These are phyloP conservation scores for Penicillium crystallinum DNA, from an alignment of 495 filamentous ascomycete species.

Conservation along the genomic window DNA sequence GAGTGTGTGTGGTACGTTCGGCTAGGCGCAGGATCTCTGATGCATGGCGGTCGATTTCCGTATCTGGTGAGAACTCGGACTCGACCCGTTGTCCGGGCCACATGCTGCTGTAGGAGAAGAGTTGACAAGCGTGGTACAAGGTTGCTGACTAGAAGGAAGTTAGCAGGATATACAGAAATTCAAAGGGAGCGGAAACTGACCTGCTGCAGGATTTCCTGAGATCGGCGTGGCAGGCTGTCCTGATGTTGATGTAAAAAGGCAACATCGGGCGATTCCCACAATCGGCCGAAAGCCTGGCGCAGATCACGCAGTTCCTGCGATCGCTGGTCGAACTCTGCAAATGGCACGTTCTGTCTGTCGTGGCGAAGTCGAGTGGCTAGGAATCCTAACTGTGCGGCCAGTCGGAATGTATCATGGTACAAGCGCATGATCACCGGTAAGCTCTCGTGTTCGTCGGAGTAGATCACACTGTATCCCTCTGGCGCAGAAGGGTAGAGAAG, in stretches of 20 bases:
- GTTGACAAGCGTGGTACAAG: slow-evolving; percentile 45
- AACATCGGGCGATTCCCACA: slow-evolving; percentile 40
- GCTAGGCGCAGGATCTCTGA: slow-evolving; percentile 43
- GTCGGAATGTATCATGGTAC: slow-evolving; percentile 38
- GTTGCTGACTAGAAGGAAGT: slow-evolving; percentile 32
- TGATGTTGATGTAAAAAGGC: slow-evolving; percentile 32
- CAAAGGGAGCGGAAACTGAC: slow-evolving; percentile 23
- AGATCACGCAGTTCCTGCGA: slow-evolving; percentile 26
- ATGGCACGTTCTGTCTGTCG: slow-evolving; percentile 15
- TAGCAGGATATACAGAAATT: background rate
- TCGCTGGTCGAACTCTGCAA: slow-evolving; percentile 13
- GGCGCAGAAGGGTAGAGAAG: slow-evolving; percentile 28
- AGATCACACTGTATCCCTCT: slow-evolving; percentile 28
- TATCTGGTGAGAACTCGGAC: slow-evolving; percentile 25
- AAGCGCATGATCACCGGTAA: slow-evolving; percentile 40
- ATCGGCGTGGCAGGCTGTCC: slow-evolving; percentile 34
- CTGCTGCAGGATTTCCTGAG: slow-evolving; percentile 43
- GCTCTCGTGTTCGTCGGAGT: slow-evolving; percentile 32
- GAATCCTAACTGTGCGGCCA: slow-evolving; percentile 39
- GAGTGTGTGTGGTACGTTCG: slow-evolving; percentile 23
- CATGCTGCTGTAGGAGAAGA: slow-evolving; percentile 49
- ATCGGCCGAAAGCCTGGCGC: slow-evolving; percentile 33
- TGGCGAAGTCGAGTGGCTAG: slow-evolving; percentile 35
- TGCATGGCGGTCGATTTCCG: slow-evolving; percentile 40
- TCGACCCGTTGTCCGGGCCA: slow-evolving; percentile 43